Conservation (phyloP, 306 rosid species). For the Cucumis hystrix region DNA sequence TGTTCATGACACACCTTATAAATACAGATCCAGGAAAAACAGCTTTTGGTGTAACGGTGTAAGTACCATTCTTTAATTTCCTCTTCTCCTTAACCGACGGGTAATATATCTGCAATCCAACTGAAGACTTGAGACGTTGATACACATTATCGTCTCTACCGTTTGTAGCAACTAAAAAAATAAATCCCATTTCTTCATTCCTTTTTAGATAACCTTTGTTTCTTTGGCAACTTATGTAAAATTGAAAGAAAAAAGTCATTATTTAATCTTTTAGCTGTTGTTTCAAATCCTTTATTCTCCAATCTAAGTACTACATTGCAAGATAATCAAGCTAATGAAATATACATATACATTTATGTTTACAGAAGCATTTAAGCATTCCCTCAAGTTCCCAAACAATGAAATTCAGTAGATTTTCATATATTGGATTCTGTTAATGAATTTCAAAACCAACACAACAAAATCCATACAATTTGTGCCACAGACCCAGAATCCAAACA, state of each 20-base stretch:
- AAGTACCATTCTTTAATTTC: conserved; percentile 55
- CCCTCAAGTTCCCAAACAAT: not conserved
- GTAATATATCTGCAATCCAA: conserved; percentile 53
- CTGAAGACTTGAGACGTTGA: not conserved
- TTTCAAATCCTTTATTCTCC: not conserved
- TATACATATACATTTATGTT: not conserved
- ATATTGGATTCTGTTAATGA: not conserved
- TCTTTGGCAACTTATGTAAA: not conserved
- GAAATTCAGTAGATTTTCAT: not conserved
- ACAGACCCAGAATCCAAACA: not conserved
- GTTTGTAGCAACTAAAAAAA: not conserved
- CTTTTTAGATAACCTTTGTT: not conserved
- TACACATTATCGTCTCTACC: not conserved
- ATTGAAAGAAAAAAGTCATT: not conserved
- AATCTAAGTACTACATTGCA: not conserved
- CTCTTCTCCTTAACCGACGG: conserved; percentile 55
- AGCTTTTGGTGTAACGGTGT: conserved; percentile 47
- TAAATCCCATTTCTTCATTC: not conserved
- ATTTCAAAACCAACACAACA: not conserved
- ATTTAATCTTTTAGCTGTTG: not conserved
- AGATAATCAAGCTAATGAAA: not conserved
- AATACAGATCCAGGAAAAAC: conserved; percentile 70
- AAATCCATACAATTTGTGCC: not conserved
- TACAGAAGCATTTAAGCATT: not conserved
- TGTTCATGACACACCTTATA: conserved; percentile 60